phyloP scores from a whole-genome alignment of 2,329 filamentous ascomycete genomes.

The Ophiostoma tasmaniense region DNA sequence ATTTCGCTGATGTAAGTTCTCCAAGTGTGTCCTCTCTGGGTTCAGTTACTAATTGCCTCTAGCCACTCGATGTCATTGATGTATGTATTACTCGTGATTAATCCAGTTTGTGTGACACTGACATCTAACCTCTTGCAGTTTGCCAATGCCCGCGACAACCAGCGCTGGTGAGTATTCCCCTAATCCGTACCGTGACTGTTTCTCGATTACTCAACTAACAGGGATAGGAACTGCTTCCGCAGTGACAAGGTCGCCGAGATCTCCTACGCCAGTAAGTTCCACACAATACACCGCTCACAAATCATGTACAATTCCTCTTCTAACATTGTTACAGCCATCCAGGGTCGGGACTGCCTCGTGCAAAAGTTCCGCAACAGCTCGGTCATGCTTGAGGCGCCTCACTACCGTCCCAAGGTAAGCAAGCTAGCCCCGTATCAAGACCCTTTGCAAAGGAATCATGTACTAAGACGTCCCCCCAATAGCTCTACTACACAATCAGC shows the following conservation, averaged over 20 bases:
- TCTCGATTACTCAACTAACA: not conserved
- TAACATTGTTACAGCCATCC: constrained; percentile 56
- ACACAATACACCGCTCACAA: too few species aligned
- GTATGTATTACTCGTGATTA: constrained; percentile 36
- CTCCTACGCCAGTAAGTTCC: constrained; percentile 78
- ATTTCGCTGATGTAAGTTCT: constrained; percentile 67
- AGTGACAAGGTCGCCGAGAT: constrained; percentile 81
- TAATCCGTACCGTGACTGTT: not conserved
- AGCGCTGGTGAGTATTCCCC: constrained; percentile 50
- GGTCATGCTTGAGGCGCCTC: constrained; percentile 78
- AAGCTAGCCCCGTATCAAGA: not conserved
- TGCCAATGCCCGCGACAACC: constrained; percentile 59
- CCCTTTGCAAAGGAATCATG: too few species aligned
- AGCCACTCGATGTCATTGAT: constrained; percentile 66
- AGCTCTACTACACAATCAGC: constrained; percentile 47
- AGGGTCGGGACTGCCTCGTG: constrained; percentile 82
- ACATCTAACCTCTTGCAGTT: constrained; percentile 43
- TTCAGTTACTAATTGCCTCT: constrained; percentile 10
- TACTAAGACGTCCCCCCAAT: not conserved
- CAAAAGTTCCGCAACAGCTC: constrained; percentile 96
- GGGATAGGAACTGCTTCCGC: constrained; percentile 64
- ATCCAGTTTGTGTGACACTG: not conserved
- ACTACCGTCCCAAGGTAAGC: constrained; percentile 72
- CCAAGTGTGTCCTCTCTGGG: not conserved
- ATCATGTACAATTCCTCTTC: not conserved